Base-by-base conservation (phyloP, 768 basidiomycete species). In the Lactarius psammicola region DNA sequence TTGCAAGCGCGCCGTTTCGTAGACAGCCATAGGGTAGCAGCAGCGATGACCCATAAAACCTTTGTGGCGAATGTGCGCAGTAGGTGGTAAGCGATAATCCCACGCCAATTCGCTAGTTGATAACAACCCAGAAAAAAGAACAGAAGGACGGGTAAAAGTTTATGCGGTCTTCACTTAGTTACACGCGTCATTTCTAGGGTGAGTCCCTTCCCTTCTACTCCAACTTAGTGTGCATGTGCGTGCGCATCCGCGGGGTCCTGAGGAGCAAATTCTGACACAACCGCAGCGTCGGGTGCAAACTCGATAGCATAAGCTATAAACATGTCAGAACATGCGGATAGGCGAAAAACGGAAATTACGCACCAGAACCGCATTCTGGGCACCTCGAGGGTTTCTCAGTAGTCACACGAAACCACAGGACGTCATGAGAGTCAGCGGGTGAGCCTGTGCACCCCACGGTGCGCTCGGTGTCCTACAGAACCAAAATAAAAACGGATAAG, bases 391-490 rank as follows among this genome's bases (percentile, higher is more conserved):
- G 80, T 76, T 87, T 86, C 72, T 89, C 82, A 71, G 85, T 82
- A 66, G 77, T 81, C 71, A 91, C 69, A 67, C 74, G 83, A 76
- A 94, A 86, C 95, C 95, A 98, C 72, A 87, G 81, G 61, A 95
- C 82, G 72, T 98, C 94, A 79, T 98, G 96, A 38, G 94, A 95
- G 78, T 98, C 96, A 54, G 90, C 92, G 11, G 96, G 96, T 73
- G 84, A 87, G 60, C 96, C 96, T 49, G 96, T 95, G 83, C 95
- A 98, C 55, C 96, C 96, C 74, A 98, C 80, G 63, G 92, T 84
- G 67, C 96, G 93, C 68, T 88, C 85, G 42, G 84, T 79, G 69
- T 90, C 90, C 94, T 95, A 8, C 44, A 64, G 26, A 63, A 59
- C 60, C 46, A 64, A 26, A 49, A 51, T 57, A 54, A 54, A 38